A percentile compares a stretch with the other conserved stretches of the same genome.
phyloP scores from a whole-genome alignment of 257 asterid genomes.

The Salvia miltiorrhiza region DNA sequence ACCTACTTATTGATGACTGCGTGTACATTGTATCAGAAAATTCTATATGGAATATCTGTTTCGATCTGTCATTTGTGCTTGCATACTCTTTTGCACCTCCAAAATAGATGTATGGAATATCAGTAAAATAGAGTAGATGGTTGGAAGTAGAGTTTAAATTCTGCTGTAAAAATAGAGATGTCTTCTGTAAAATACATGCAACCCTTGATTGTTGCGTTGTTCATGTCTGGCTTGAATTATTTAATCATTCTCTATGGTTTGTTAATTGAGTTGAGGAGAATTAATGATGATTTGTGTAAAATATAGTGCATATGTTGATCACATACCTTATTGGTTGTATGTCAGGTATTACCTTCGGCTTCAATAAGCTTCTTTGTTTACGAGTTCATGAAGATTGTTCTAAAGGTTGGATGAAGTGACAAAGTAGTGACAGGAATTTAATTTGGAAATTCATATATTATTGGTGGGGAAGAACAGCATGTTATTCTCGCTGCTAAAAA shows the following conservation, averaged over 20 bases:
- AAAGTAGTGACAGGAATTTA: conserved; percentile 10
- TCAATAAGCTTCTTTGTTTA: conserved; percentile 88
- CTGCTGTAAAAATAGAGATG: too few relatives aligned
- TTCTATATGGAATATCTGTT: background rate
- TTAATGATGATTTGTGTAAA: background rate
- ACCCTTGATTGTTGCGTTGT: background rate
- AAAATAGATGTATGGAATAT: too few relatives aligned
- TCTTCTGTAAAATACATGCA: too few relatives aligned
- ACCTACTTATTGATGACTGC: background rate
- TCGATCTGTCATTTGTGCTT: background rate
- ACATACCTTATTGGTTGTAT: conserved; percentile 1
- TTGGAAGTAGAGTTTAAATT: too few relatives aligned
- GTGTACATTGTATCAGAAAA: background rate
- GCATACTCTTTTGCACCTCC: background rate
- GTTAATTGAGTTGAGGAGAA: background rate
- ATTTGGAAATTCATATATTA: conserved; percentile 10
- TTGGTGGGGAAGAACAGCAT: conserved; percentile 15
- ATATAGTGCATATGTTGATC: background rate
- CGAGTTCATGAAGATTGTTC: conserved; percentile 93
- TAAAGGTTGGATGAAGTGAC: conserved; percentile 60
- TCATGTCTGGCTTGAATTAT: background rate
- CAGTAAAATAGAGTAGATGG: too few relatives aligned
- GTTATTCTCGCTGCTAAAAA: background rate
- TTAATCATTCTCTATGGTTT: background rate
- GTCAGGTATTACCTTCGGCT: conserved; percentile 96